A percentile compares a stretch with the other conserved stretches of the same genome.
Evolutionary conservation across 2,329 filamentous ascomycete species (phyloP).

Genomic region (Fusarium illudens): DNA sequence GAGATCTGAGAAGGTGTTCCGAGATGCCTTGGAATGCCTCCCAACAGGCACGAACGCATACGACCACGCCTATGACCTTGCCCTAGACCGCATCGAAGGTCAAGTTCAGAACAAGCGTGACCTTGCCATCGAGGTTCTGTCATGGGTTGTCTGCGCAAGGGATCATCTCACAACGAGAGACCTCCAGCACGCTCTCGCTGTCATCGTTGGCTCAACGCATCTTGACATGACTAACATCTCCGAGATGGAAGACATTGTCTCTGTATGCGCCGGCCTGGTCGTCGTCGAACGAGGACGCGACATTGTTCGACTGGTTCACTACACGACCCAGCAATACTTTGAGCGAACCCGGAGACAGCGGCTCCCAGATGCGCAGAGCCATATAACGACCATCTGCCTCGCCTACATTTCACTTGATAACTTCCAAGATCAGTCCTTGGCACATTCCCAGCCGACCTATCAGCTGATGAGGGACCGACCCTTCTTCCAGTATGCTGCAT

Average conservation of each 20-base stretch:
- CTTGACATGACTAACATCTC: not conserved
- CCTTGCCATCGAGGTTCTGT: slow-evolving; percentile 49
- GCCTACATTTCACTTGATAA: not conserved
- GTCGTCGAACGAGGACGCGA: not conserved
- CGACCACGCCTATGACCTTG: not conserved
- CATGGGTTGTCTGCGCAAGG: slow-evolving; percentile 51
- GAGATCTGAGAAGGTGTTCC: not conserved
- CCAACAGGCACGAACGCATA: not conserved
- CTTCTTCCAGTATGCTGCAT: not conserved
- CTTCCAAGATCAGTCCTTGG: not conserved
- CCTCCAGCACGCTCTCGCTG: not conserved
- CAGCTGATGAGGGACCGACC: no score
- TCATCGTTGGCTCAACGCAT: not conserved
- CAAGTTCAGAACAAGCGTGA: slow-evolving; percentile 44
- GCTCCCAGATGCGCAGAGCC: slow-evolving; percentile 36
- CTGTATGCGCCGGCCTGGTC: not conserved
- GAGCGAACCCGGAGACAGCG: slow-evolving; percentile 35
- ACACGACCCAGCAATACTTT: slow-evolving; percentile 51
- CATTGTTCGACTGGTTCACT: not conserved
- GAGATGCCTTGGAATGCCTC: not conserved
- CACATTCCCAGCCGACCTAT: no score
- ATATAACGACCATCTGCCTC: not conserved
- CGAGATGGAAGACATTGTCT: not conserved
- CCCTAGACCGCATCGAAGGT: slow-evolving; percentile 35
- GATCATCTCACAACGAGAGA: slow-evolving; percentile 44